Base-by-base conservation (phyloP, 2,329 filamentous ascomycete genomes). In the Aspergillus arachidicola region DNA sequence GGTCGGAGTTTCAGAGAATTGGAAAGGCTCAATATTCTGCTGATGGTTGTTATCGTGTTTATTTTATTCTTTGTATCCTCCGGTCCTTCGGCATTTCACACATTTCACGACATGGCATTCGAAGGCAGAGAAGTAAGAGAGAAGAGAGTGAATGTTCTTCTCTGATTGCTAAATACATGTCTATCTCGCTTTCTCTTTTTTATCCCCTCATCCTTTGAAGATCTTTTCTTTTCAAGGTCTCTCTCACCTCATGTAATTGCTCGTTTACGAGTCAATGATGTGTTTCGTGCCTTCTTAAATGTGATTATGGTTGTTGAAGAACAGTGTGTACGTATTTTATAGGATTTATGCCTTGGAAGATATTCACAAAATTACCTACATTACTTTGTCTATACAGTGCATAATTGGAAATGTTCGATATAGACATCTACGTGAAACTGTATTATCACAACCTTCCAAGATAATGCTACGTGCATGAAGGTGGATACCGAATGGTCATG, bases 221-320 rank as follows among this genome's bases (percentile, higher is more conserved):
- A 19, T 53, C n/a, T 53, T 36, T 55, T 61, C 34, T 41, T 54
- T 61, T 34, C 59, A 61, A 21, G 19, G 10, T 34, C 28, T 34
- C 32, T 50, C 48, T 51, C 28, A 55, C 11, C 34, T 23, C 51
- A 55, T 55, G 21, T 55, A 26, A 36, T 6, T 14, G 26, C 51
- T 36, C 32, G 16, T 21, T 65, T 48, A 64, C 56, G 64, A 65
- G 56, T 65, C 59, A 61, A 63, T 30, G 61, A 65, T 61, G 41
- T 57, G 43, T 43, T 48, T 48, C 3, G 12, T 28, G 11, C 45
- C 11, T 48, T 26, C 21, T 14, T n/a, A 41, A 41, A 14, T 41
- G 38, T 41, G 16, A 41, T n/a, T 19, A 41, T n/a, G 7, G 19
- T 16, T 28, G 6, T 48, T 6, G 19, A 5, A 50, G 12, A 30